Evolutionary conservation across 2,329 filamentous ascomycete species (phyloP).

Genomic region (Fusarium setosum): DNA sequence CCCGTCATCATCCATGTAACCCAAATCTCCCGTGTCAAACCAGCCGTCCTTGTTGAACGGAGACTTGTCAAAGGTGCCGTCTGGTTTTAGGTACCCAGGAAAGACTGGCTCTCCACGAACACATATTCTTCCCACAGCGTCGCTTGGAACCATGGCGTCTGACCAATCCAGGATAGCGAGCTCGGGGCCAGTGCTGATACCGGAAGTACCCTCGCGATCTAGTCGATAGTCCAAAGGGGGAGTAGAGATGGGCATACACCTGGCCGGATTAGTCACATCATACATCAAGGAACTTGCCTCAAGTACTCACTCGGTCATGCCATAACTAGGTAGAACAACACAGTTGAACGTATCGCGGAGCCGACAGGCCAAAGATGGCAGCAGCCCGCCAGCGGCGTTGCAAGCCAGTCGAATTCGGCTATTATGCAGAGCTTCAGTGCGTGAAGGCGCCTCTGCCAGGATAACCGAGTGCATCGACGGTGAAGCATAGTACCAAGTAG

Average conservation of each 20-base stretch:
- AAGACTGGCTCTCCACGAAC: slow-evolving; percentile 64
- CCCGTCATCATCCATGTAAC: slow-evolving; percentile 61
- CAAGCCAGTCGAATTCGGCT: slow-evolving; percentile 63
- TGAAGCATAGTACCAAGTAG: slow-evolving; percentile 69
- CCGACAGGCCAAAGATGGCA: slow-evolving; percentile 61
- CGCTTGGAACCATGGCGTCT: slow-evolving; percentile 43
- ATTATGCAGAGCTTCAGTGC: slow-evolving; percentile 53
- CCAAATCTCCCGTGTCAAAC: slow-evolving; percentile 67
- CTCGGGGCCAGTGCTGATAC: slow-evolving; percentile 62
- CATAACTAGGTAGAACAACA: slow-evolving; percentile 66
- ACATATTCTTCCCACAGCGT: slow-evolving; percentile 59
- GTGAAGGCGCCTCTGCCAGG: slow-evolving; percentile 56
- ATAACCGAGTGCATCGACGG: slow-evolving; percentile 68
- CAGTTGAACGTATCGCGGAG: slow-evolving; percentile 63
- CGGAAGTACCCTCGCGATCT: slow-evolving; percentile 64
- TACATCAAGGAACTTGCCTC: too few relatives aligned
- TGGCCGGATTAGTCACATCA: slow-evolving; percentile 24
- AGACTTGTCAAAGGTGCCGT: slow-evolving; percentile 56
- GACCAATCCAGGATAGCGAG: slow-evolving; percentile 60
- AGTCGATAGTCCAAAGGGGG: slow-evolving; percentile 64
- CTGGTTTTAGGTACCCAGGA: slow-evolving; percentile 58
- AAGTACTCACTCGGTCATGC: slow-evolving; percentile 68
- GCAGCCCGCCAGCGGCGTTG: slow-evolving; percentile 65
- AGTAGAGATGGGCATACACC: slow-evolving; percentile 68
- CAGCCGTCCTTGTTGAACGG: slow-evolving; percentile 61